Evolutionary conservation across 2,329 filamentous ascomycete species (phyloP).

Genomic region (Diaporthe sp.): DNA sequence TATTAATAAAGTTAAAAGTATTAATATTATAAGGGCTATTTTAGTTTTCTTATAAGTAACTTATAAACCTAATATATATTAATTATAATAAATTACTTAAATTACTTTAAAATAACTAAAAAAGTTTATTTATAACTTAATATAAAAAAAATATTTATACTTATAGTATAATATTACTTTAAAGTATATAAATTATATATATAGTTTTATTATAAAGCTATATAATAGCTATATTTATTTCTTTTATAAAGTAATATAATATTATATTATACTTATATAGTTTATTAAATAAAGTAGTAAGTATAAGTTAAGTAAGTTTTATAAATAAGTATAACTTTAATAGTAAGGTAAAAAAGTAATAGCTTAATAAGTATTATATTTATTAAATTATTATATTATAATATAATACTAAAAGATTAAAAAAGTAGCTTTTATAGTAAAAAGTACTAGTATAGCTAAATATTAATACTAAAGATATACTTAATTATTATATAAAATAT

Average conservation of each 20-base stretch:
- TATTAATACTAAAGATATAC: background rate
- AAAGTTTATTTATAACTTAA: background rate
- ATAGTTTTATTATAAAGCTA: too few relatives aligned
- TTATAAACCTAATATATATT: background rate
- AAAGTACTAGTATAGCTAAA: background rate
- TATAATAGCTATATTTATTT: background rate
- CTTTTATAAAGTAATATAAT: background rate
- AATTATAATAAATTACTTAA: background rate
- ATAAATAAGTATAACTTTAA: background rate
- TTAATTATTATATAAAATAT: background rate
- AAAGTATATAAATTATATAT: too few relatives aligned
- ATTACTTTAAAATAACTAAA: background rate
- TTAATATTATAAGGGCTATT: background rate
- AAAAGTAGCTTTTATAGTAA: background rate
- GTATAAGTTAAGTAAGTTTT: background rate
- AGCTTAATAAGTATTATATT: background rate
- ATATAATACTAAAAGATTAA: background rate
- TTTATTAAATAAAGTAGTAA: background rate
- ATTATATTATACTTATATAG: background rate
- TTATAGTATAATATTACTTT: background rate
- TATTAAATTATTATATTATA: background rate
- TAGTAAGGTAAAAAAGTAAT: background rate
- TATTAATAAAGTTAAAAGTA: background rate
- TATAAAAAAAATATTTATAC: background rate
- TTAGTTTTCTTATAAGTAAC: background rate